A percentile compares a stretch with the other conserved stretches of the same genome.
These are phyloP conservation scores for Diatrype stigma DNA, from an alignment of 2,329 filamentous ascomycete genomes.

Conservation along the genomic window DNA sequence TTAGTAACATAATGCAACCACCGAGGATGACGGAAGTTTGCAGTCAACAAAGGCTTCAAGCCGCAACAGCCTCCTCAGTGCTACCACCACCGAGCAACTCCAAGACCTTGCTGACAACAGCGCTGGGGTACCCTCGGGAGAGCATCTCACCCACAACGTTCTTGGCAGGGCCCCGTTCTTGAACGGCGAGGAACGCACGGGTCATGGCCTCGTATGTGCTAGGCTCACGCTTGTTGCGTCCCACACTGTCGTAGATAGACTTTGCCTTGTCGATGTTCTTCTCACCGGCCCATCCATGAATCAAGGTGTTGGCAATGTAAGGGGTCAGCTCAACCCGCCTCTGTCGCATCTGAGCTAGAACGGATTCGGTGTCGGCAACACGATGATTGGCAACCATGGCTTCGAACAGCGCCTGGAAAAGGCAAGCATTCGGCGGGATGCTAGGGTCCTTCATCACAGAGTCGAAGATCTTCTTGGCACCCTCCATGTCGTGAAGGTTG, in stretches of 20 bases:
- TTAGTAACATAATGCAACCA: not conserved
- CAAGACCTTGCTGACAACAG: conserved; percentile 89
- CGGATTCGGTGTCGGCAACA: conserved; percentile 68
- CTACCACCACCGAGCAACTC: conserved; percentile 70
- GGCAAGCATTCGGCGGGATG: conserved; percentile 71
- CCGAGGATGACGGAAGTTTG: not conserved
- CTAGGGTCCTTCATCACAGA: conserved; percentile 64
- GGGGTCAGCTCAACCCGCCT: conserved; percentile 81
- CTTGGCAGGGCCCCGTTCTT: conserved; percentile 74
- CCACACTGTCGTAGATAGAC: conserved; percentile 74
- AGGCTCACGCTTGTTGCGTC: conserved; percentile 77
- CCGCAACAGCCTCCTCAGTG: conserved; percentile 34
- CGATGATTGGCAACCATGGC: conserved; percentile 93
- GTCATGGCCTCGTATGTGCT: conserved; percentile 99
- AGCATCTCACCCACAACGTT: conserved; percentile 85
- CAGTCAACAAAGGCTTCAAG: conserved; percentile 7
- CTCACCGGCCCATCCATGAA: conserved; percentile 90
- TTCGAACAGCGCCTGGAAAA: conserved; percentile 97
- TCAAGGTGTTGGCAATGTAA: conserved; percentile 97
- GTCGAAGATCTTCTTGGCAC: conserved; percentile 78
- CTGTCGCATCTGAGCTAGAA: conserved; percentile 71
- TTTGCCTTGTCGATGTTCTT: conserved; percentile 76
- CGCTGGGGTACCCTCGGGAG: conserved; percentile 81
- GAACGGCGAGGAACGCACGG: conserved; percentile 79
- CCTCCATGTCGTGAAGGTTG: conserved; percentile 84